Conservation (phyloP, 257 asterid genomes). For the Solanum etuberosum region DNA sequence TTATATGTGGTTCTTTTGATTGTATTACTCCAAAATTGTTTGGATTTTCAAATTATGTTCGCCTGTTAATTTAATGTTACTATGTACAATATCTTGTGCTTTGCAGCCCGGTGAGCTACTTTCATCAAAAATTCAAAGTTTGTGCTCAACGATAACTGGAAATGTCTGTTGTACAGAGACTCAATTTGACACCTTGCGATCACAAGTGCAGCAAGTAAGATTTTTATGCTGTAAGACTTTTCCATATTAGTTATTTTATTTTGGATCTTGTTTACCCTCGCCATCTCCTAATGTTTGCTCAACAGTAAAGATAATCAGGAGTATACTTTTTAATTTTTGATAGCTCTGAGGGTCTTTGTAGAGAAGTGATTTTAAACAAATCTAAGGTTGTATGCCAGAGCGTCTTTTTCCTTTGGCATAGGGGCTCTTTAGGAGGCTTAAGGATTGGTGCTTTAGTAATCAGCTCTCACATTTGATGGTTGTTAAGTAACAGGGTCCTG, state of each 20-base stretch:
- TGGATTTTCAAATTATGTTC: background rate
- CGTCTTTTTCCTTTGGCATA: background rate
- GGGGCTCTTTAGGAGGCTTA: background rate
- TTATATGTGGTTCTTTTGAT: background rate
- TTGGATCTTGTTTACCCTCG: background rate
- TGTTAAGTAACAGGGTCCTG: background rate
- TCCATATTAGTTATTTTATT: background rate
- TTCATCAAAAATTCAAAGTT: slow-evolving; percentile 84
- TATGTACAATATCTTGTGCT: background rate
- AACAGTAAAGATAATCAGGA: background rate
- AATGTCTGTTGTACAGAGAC: slow-evolving; percentile 84
- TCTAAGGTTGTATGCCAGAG: background rate
- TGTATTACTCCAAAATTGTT: background rate
- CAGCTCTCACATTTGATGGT: background rate
- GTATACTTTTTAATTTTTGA: background rate
- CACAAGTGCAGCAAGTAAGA: slow-evolving; percentile 97
- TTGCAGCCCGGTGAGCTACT: slow-evolving; percentile 71
- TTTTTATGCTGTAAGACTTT: background rate
- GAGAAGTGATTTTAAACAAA: background rate
- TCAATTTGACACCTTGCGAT: slow-evolving; percentile 66
- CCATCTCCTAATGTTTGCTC: background rate
- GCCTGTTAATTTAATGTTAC: background rate
- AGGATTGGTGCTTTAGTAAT: background rate
- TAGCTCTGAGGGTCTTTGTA: background rate
- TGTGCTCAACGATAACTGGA: slow-evolving; percentile 93